phyloP scores from a whole-genome alignment of 495 filamentous ascomycete genomes.

The Penicillium diatomitis region DNA sequence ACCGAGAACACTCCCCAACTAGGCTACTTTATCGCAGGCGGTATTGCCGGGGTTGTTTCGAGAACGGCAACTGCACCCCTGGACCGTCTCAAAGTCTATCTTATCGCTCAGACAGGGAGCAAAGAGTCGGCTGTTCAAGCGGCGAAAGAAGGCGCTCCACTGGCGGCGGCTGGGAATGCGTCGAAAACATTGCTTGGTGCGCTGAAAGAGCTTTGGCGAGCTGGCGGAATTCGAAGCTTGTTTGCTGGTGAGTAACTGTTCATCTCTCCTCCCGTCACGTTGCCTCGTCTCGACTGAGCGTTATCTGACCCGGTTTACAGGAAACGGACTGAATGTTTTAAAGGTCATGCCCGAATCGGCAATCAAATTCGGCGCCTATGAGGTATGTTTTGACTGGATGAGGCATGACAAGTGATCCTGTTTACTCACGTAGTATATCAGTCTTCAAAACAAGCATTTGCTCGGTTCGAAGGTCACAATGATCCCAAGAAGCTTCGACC shows the following conservation, averaged over 20 bases:
- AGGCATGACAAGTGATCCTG: no score
- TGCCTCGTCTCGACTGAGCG: no score
- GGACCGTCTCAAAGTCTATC: constrained; percentile 93
- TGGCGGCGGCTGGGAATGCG: constrained; percentile 56
- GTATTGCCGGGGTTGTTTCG: constrained; percentile 82
- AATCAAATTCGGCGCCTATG: constrained; percentile 94
- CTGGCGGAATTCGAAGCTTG: constrained; percentile 83
- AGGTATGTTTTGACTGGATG: constrained; percentile 34
- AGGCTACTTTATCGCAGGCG: constrained; percentile 98
- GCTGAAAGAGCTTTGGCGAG: constrained; percentile 64
- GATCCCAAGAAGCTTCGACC: constrained; percentile 70
- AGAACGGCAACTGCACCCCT: constrained; percentile 90
- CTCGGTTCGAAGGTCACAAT: constrained; percentile 77
- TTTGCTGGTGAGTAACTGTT: constrained; percentile 63
- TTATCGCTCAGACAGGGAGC: constrained; percentile 79
- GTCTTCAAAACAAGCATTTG: constrained; percentile 81
- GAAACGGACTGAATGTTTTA: constrained; percentile 91
- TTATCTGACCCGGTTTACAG: constrained; percentile 34
- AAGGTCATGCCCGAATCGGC: constrained; percentile 98
- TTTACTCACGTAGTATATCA: constrained; percentile 18
- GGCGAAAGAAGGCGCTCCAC: constrained; percentile 60
- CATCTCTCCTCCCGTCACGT: constrained; percentile 12
- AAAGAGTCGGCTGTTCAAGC: constrained; percentile 51
- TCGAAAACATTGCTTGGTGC: constrained; percentile 63
- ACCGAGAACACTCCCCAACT: constrained; percentile 56